These are phyloP conservation scores for Uncinocarpus reesii DNA, from an alignment of 2,329 filamentous ascomycete species.

Conservation along the genomic window DNA sequence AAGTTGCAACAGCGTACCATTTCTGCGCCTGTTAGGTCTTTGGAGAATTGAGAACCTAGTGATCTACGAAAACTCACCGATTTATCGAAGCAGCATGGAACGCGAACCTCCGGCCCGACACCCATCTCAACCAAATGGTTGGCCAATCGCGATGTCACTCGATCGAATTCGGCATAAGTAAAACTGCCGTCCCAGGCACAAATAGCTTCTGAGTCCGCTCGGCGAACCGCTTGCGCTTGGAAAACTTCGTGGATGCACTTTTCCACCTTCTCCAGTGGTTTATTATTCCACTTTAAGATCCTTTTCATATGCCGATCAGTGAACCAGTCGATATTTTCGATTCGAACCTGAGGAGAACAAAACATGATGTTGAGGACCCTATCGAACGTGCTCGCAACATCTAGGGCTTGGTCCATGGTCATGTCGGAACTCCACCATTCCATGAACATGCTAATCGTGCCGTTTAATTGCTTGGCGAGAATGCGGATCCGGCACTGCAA, in stretches of 20 bases:
- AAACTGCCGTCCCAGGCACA: slow-evolving; percentile 27
- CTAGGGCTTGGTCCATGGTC: slow-evolving; percentile 32
- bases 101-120: slow-evolving; percentile 30
- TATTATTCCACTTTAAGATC: slow-evolving; percentile 45
- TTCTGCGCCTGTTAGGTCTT: slow-evolving; percentile 21
- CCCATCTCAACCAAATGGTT: slow-evolving; percentile 27
- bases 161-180: slow-evolving; percentile 30
- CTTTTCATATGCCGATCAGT: slow-evolving; percentile 47
- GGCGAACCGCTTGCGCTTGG: slow-evolving; percentile 29
- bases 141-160: slow-evolving; percentile 30
- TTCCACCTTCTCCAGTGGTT: slow-evolving; percentile 32
- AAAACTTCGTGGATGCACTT: slow-evolving; percentile 33
- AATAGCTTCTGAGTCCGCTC: slow-evolving; percentile 19
- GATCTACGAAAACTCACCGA: slow-evolving; percentile 24
- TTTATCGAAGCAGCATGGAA: slow-evolving; percentile 36
- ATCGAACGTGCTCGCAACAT: slow-evolving; percentile 46
- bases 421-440: slow-evolving; percentile 33
- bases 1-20: slow-evolving; percentile 35
- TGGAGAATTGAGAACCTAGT: neutral
- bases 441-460: slow-evolving; percentile 29
- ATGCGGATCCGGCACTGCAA: slow-evolving; percentile 29
- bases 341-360: slow-evolving; percentile 31
- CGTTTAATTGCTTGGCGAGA: slow-evolving; percentile 28
- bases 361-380: slow-evolving; percentile 43
- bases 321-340: slow-evolving; percentile 45